phyloP scores from a whole-genome alignment of 805 yeast species.

The Naumovozyma baii region DNA sequence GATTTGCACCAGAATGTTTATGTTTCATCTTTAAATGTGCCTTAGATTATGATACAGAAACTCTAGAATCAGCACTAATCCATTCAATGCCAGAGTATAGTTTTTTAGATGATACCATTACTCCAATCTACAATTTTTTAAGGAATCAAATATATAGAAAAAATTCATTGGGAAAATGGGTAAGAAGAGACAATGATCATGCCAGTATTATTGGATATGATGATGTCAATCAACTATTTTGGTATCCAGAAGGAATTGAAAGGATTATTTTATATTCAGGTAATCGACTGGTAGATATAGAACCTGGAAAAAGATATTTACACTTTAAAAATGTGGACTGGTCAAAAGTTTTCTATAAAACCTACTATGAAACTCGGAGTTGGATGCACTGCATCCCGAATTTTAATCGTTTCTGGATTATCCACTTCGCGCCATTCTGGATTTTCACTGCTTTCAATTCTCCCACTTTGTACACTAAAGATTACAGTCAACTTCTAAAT shows the following conservation, averaged over 20 bases:
- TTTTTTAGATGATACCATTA: conserved; percentile 58
- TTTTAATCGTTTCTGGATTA: conserved; percentile 71
- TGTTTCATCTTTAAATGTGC: conserved; percentile 82
- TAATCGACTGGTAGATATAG: conserved; percentile 42
- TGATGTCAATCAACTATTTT: conserved; percentile 79
- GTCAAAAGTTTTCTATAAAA: conserved; percentile 60
- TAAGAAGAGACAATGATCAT: conserved; percentile 64
- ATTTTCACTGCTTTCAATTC: conserved; percentile 61
- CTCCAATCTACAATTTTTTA: conserved; percentile 62
- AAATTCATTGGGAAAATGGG: conserved; percentile 41
- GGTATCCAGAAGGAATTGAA: conserved; percentile 68
- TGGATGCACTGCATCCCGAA: conserved; percentile 70
- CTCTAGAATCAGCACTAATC: conserved; percentile 16
- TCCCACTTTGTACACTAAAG: conserved; percentile 53
- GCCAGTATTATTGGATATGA: conserved; percentile 71
- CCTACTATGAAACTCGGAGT: conserved; percentile 63
- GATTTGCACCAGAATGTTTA: conserved; percentile 84
- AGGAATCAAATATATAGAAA: conserved; percentile 55
- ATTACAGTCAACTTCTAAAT: conserved; percentile 43
- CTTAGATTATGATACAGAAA: conserved; percentile 54
- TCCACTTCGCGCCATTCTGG: conserved; percentile 71
- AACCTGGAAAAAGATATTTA: conserved; percentile 46
- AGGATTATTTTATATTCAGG: conserved; percentile 40
- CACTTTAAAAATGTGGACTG: conserved; percentile 50
- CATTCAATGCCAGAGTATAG: conserved; percentile 36